Percentiles rank a stretch among this genome's conserved stretches.
Evolutionary conservation across 306 rosid species (phyloP).

Genomic region (Fagus sylvatica): DNA sequence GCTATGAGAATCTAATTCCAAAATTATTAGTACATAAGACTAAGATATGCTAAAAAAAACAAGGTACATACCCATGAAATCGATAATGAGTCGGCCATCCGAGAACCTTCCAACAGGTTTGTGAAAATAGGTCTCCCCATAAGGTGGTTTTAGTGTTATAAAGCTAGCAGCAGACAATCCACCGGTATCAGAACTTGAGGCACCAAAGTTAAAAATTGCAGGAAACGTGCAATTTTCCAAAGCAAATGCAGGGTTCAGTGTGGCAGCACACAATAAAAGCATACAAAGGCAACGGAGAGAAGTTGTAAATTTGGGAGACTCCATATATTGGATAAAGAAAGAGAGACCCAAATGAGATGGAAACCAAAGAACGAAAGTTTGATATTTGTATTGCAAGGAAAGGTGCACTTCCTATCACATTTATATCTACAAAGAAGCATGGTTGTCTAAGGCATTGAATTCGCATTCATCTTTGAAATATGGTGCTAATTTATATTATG

Average conservation of each 20-base stretch:
- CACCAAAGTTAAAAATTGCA: slow-evolving; percentile 59
- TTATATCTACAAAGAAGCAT: too few relatives aligned
- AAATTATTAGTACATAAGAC: neutral
- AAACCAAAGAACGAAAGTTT: neutral
- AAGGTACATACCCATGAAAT: slow-evolving; percentile 41
- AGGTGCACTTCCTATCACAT: too few relatives aligned
- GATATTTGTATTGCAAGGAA: neutral
- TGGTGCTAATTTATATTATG: too few relatives aligned
- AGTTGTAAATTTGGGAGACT: neutral
- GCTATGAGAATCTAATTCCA: neutral
- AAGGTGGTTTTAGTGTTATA: slow-evolving; percentile 15
- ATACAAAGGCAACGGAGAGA: neutral
- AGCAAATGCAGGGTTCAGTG: slow-evolving; percentile 13
- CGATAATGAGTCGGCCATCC: slow-evolving; percentile 45
- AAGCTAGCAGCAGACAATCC: slow-evolving; percentile 42
- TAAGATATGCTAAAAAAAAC: slow-evolving; percentile 11
- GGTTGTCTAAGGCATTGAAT: too few relatives aligned
- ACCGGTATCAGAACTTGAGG: slow-evolving; percentile 56
- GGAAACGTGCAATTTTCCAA: slow-evolving; percentile 35
- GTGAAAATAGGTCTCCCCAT: slow-evolving; percentile 53
- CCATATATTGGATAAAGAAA: neutral
- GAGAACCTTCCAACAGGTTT: slow-evolving; percentile 41
- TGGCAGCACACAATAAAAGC: neutral
- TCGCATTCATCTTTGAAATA: too few relatives aligned
- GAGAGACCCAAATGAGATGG: neutral